These are phyloP conservation scores for Aspergillus pseudoviridinutans DNA, from an alignment of 2,329 filamentous ascomycete species.

Conservation along the genomic window DNA sequence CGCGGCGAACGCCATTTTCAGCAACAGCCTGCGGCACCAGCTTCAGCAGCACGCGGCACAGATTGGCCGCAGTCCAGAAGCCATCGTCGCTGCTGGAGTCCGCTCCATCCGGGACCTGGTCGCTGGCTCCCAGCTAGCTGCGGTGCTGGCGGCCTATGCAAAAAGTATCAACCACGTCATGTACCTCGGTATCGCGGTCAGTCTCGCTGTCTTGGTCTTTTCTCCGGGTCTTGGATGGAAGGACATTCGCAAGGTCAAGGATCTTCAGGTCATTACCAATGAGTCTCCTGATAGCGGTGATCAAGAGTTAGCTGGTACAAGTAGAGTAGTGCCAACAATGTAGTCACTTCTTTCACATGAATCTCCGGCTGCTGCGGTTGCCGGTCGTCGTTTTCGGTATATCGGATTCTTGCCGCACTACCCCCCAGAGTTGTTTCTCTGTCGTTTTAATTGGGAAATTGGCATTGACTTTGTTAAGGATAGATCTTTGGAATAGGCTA, in stretches of 20 bases:
- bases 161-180: constrained; percentile 25
- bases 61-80: constrained; percentile 15
- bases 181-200: constrained; percentile 26
- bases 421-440: no score
- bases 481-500: no score
- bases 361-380: no score
- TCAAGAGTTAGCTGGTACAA: no score
- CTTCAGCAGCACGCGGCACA: constrained; percentile 12
- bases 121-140: constrained; percentile 19
- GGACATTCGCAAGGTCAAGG: constrained; percentile 24
- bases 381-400: no score
- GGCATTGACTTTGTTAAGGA: no score
- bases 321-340: no score
- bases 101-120: constrained; percentile 20
- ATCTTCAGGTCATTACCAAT: constrained; percentile 13
- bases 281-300: background rate
- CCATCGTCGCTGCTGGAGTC: constrained; percentile 22
- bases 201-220: constrained; percentile 18
- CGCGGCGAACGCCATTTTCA: constrained; percentile 26
- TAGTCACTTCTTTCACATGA: no score
- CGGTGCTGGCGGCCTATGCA: constrained; percentile 24
- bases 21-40: constrained; percentile 19
- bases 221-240: constrained; percentile 26
- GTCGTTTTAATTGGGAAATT: no score
- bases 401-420: no score